These are phyloP conservation scores for Komagataea norvegica DNA, from an alignment of 1,139 yeast species.

Conservation along the genomic window DNA sequence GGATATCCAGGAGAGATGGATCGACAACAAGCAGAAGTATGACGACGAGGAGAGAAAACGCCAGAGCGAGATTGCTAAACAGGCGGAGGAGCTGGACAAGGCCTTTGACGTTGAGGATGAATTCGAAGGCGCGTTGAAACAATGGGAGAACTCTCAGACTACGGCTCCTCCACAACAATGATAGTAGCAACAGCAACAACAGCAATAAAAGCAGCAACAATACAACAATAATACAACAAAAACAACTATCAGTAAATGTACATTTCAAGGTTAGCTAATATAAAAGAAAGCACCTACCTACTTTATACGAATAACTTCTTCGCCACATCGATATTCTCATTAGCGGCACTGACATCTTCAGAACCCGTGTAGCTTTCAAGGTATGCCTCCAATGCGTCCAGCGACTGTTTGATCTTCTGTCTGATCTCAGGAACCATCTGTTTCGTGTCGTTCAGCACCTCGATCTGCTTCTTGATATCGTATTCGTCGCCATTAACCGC, in stretches of 20 bases:
- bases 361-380: conserved; percentile 39
- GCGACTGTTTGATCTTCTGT: conserved; percentile 47
- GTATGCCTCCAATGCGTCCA: conserved; percentile 40
- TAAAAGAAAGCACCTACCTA: not conserved
- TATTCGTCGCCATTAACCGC: conserved; percentile 53
- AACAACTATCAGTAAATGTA: no score
- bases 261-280: conserved; percentile 1
- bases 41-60: conserved; percentile 59
- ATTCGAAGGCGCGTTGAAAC: conserved; percentile 62
- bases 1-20: conserved; percentile 95
- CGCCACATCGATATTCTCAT: conserved; percentile 25
- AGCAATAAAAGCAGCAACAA: no score
- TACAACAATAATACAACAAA: no score
- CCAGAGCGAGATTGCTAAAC: conserved; percentile 31
- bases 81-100: conserved; percentile 29
- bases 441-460: conserved; percentile 64
- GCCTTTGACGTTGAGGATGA: conserved; percentile 36
- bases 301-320: conserved; percentile 5
- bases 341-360: conserved; percentile 30
- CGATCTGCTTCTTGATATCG: conserved; percentile 61
- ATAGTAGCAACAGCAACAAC: no score
- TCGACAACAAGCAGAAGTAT: conserved; percentile 73
- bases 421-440: conserved; percentile 63
- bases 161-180: conserved; percentile 24
- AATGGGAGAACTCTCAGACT: conserved; percentile 51